phyloP scores from a whole-genome alignment of 2,329 filamentous ascomycete species.

The Taxawa tesnikishii region DNA sequence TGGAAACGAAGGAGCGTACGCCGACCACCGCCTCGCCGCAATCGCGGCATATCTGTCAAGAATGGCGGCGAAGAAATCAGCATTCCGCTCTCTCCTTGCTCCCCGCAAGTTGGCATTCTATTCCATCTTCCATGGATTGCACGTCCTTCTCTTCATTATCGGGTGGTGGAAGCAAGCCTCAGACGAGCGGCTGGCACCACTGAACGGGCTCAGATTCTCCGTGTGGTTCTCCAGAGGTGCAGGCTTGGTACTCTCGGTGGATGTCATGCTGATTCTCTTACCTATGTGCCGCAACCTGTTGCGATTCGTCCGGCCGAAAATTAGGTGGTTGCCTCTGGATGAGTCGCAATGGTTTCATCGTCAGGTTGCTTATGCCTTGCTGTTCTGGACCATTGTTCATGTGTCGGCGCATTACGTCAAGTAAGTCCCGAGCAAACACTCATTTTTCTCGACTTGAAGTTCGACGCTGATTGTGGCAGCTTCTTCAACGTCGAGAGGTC shows the following conservation, averaged over 20 bases:
- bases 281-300: conserved; percentile 92
- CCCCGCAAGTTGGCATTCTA: conserved; percentile 23
- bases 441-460: conserved; percentile 8
- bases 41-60: too few species aligned
- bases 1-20: too few species aligned
- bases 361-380: conserved; percentile 79
- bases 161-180: conserved; percentile 54
- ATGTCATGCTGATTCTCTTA: conserved; percentile 76
- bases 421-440: conserved; percentile 50
- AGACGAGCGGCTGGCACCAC: conserved; percentile 55
- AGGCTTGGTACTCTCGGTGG: conserved; percentile 71
- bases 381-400: conserved; percentile 72
- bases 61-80: conserved; percentile 15
- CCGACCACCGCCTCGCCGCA: too few species aligned
- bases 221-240: conserved; percentile 96
- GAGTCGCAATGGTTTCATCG: conserved; percentile 96
- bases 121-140: conserved; percentile 22
- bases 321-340: conserved; percentile 83
- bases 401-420: conserved; percentile 84
- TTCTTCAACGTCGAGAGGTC: conserved; percentile 90
- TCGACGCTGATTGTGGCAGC: conserved; percentile 31
- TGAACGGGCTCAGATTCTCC: conserved; percentile 75
- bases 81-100: conserved; percentile 21
- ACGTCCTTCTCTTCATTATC: conserved; percentile 22
- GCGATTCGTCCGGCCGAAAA: conserved; percentile 71